A percentile compares a stretch with the other conserved stretches of the same genome.
These are phyloP conservation scores for Ceratobasidium sp. DNA, from an alignment of 1,284 basidiomycete genomes.

Conservation along the genomic window DNA sequence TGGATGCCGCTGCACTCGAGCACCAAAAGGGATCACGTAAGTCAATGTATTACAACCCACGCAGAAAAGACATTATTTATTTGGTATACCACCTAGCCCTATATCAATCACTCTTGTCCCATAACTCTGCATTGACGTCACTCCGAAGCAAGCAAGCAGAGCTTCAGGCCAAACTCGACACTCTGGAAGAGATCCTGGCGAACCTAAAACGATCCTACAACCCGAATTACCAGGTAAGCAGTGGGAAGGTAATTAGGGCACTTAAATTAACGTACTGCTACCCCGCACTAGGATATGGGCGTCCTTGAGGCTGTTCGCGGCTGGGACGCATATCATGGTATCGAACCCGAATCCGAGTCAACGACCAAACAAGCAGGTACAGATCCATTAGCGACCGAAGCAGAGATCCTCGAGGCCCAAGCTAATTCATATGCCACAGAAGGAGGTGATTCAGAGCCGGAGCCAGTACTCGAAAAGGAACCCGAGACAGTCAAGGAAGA, in stretches of 20 bases:
- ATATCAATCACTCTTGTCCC: slow-evolving; percentile 74
- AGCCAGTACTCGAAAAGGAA: slow-evolving; percentile 55
- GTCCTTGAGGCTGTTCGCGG: slow-evolving; percentile 95
- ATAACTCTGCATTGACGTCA: slow-evolving; percentile 76
- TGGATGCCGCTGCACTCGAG: slow-evolving; percentile 75
- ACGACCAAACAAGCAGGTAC: slow-evolving; percentile 35
- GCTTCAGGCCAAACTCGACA: slow-evolving; percentile 73
- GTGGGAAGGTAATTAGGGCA: not conserved
- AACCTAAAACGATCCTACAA: slow-evolving; percentile 87
- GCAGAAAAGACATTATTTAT: not conserved
- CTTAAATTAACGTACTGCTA: not conserved
- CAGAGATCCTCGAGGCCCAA: slow-evolving; percentile 49
- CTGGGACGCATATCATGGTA: slow-evolving; percentile 81
- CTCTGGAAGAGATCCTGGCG: slow-evolving; percentile 83
- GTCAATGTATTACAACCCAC: slow-evolving; percentile 49
- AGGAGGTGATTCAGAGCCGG: slow-evolving; percentile 45
- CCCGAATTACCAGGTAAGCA: slow-evolving; percentile 83
- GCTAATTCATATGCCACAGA: slow-evolving; percentile 48
- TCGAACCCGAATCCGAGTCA: slow-evolving; percentile 46
- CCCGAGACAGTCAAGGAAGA: slow-evolving; percentile 53
- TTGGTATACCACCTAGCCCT: slow-evolving; percentile 61
- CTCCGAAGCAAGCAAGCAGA: slow-evolving; percentile 74
- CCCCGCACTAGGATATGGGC: slow-evolving; percentile 75
- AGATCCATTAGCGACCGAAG: slow-evolving; percentile 46
- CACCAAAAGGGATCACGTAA: slow-evolving; percentile 83